Evolutionary conservation across 345 rosid species (phyloP).

Genomic region (Cardamine occulta): DNA sequence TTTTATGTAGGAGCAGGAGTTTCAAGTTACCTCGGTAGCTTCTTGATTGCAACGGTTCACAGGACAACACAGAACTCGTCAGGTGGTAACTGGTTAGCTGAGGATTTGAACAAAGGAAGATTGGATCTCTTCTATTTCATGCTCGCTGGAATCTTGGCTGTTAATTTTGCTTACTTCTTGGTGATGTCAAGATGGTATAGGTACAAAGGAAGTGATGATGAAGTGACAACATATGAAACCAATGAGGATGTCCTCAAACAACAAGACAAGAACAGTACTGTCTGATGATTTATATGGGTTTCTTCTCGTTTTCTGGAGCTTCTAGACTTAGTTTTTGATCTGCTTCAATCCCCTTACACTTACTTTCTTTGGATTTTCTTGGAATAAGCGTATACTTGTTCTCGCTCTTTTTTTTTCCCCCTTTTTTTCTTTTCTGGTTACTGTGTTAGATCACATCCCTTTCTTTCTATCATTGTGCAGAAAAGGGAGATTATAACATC

Average conservation of each 20-base stretch:
- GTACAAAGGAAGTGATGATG: conserved; percentile 47
- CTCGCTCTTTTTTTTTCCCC: background rate
- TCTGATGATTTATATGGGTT: conserved; percentile 6
- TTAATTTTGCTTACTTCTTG: conserved; percentile 47
- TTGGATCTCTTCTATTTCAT: conserved; percentile 50
- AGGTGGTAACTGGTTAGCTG: conserved; percentile 45
- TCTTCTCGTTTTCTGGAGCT: conserved; percentile 25
- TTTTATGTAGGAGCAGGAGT: conserved; percentile 42
- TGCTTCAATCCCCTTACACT: conserved; percentile 16
- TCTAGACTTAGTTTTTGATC: conserved; percentile 40
- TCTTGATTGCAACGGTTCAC: conserved; percentile 44
- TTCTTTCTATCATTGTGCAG: conserved; percentile 40
- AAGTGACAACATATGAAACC: conserved; percentile 22
- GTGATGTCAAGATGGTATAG: conserved; percentile 46
- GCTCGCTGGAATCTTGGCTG: conserved; percentile 43
- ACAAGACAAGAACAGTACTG: conserved; percentile 35
- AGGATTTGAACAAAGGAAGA: conserved; percentile 55
- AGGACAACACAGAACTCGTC: conserved; percentile 36
- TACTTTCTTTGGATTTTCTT: conserved; percentile 21
- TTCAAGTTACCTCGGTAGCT: conserved; percentile 48
- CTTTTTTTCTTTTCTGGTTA: background rate
- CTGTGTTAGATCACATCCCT: conserved; percentile 24
- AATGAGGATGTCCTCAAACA: conserved; percentile 32
- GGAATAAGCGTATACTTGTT: conserved; percentile 33
- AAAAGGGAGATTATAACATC: conserved; percentile 27